phyloP scores from a whole-genome alignment of 2,329 filamentous ascomycete genomes.

The Aspergillus latus region DNA sequence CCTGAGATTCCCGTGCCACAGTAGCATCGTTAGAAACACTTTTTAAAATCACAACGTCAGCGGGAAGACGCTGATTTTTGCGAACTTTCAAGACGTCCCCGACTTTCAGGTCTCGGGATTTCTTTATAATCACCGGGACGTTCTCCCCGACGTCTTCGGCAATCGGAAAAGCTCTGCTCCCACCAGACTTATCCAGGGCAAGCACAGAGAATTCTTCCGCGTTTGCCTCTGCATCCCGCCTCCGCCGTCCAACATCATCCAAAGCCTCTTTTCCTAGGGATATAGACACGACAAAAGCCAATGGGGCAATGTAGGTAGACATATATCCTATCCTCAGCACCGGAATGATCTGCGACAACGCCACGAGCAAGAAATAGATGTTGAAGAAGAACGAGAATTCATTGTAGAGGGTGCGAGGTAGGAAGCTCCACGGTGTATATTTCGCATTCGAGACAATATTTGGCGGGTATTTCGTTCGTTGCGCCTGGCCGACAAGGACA shows the following conservation, averaged over 20 bases:
- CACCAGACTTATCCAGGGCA: slow-evolving; percentile 58
- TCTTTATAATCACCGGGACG: slow-evolving; percentile 70
- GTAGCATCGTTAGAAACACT: slow-evolving; percentile 62
- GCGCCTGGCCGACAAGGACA: slow-evolving; percentile 72
- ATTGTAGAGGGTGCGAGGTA: slow-evolving; percentile 93
- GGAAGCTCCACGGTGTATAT: slow-evolving; percentile 91
- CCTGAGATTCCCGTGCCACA: slow-evolving; percentile 27
- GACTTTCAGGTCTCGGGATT: slow-evolving; percentile 84
- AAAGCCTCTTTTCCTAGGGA: slow-evolving; percentile 94
- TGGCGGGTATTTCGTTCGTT: slow-evolving; percentile 75
- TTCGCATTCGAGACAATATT: slow-evolving; percentile 97
- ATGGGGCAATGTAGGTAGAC: slow-evolving; percentile 86
- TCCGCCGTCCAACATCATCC: slow-evolving; percentile 83
- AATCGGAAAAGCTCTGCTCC: slow-evolving; percentile 9
- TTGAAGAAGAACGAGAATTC: slow-evolving; percentile 99
- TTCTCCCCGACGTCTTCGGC: slow-evolving; percentile 25
- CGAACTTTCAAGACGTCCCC: slow-evolving; percentile 88
- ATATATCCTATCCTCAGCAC: slow-evolving; percentile 89
- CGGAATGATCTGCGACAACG: slow-evolving; percentile 88
- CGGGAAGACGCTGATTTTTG: slow-evolving; percentile 90
- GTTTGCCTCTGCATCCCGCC: slow-evolving; percentile 90
- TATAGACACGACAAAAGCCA: slow-evolving; percentile 88
- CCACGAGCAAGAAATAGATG: slow-evolving; percentile 96
- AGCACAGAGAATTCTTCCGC: slow-evolving; percentile 83
- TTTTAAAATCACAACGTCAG: slow-evolving; percentile 90